These are phyloP conservation scores for Termitomyces sp. DNA, from an alignment of 768 basidiomycete genomes.

Conservation along the genomic window DNA sequence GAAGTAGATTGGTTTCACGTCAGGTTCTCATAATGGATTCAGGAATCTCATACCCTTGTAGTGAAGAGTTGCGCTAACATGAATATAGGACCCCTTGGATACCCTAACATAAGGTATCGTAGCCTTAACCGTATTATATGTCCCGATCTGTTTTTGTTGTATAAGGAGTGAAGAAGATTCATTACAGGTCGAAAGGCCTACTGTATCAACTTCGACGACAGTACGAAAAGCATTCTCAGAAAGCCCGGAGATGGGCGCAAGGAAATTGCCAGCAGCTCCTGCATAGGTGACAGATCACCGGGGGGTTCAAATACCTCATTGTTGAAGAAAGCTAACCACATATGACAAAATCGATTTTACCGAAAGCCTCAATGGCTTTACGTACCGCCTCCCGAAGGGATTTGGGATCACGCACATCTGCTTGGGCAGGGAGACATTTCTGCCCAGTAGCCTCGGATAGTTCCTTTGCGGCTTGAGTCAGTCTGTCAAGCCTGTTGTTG, in stretches of 20 bases:
- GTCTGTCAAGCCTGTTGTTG: constrained; percentile 56
- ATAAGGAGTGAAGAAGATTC: neutral
- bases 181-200: constrained; percentile 25
- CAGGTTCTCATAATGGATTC: neutral
- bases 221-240: constrained; percentile 90
- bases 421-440: constrained; percentile 66
- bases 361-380: constrained; percentile 70
- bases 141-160: constrained; percentile 60
- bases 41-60: constrained; percentile 53
- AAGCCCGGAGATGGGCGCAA: constrained; percentile 77
- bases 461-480: constrained; percentile 63
- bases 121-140: constrained; percentile 92
- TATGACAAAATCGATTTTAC: constrained; percentile 91
- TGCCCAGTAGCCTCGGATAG: constrained; percentile 67
- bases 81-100: constrained; percentile 77
- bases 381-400: constrained; percentile 71
- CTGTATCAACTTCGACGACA: constrained; percentile 92
- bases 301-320: neutral
- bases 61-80: constrained; percentile 87
- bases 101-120: constrained; percentile 71
- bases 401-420: constrained; percentile 78
- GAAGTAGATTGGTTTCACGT: neutral
- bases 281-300: neutral
- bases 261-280: constrained; percentile 97
- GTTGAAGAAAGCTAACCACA: constrained; percentile 53